Evolutionary conservation across 306 rosid genomes (phyloP).

Genomic region (Acacia crassicarpa): DNA sequence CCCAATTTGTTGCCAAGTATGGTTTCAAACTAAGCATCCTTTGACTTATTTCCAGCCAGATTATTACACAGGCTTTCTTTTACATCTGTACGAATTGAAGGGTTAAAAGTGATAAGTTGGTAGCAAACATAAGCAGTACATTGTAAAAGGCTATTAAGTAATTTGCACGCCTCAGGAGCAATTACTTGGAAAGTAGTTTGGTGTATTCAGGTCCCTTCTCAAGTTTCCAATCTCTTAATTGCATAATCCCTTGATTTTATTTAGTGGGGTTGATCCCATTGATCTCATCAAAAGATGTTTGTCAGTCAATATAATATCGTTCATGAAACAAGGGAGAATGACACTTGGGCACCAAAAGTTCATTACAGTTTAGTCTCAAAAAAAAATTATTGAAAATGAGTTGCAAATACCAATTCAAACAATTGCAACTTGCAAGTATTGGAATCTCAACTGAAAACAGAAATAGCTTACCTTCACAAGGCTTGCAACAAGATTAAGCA

Average conservation of each 20-base stretch:
- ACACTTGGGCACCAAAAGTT: not conserved
- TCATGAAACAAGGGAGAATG: not conserved
- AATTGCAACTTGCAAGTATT: not conserved
- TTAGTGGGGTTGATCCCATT: not conserved
- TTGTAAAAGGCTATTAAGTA: not conserved
- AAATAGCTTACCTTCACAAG: slow-evolving; percentile 65
- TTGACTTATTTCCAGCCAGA: not conserved
- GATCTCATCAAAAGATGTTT: not conserved
- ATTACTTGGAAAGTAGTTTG: slow-evolving; percentile 6
- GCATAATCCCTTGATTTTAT: not conserved
- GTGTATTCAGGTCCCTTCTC: not conserved
- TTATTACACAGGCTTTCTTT: slow-evolving; percentile 2
- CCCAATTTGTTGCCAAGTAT: not conserved
- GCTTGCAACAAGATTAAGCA: slow-evolving; percentile 87
- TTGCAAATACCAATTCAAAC: not conserved
- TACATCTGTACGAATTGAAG: not conserved
- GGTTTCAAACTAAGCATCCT: slow-evolving; percentile 1
- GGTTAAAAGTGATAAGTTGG: not conserved
- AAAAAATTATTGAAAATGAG: not conserved
- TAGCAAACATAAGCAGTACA: not conserved
- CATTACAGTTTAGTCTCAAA: not conserved
- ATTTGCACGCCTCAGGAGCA: not conserved
- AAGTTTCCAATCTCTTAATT: slow-evolving; percentile 3
- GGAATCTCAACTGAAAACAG: not conserved
- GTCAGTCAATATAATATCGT: not conserved